Base-by-base conservation (phyloP, 1,284 basidiomycete species). In the Cystobasidium pallidum region DNA sequence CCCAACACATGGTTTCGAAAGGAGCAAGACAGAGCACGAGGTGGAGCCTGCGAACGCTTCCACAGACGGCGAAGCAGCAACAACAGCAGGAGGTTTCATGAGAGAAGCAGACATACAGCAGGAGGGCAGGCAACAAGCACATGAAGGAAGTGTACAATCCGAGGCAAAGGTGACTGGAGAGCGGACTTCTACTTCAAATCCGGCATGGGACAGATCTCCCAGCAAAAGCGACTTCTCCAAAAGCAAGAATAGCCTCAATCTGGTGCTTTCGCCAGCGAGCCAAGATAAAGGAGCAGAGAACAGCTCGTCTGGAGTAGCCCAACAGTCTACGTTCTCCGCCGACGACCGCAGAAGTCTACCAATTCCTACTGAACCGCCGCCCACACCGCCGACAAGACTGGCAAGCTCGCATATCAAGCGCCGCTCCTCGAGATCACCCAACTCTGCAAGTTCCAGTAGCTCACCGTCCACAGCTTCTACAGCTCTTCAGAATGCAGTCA, bases 31-130 rank as follows among this genome's bases (percentile, higher is more conserved):
- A 11, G 54, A 26, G n/a, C 39, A 21, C 6, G 58, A 6, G 26
- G 21, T 26, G 32, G n/a, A 57, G 36, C 17, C 17, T 39, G 32
- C 17, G 15, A 34, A 45, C 2, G 61, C 39, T 47, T n/a, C 28
- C 13, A 13, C 58, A 3, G 26, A 3, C 7, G 30, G n/a, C 26
- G 21, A 8, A 41, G 36, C 43, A 43, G 43, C 39, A 64, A 19
- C 62, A 64, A 26, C 61, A 10, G 58, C 62, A 2, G 66, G 66
- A 10, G 67, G 67, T 19, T 70, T 70, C 67, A 70, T 70, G 67
- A 70, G 58, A 32, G 58, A 59, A 62, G 57, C 26, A 28, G 67
- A 70, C 36, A 21, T 49, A n/a, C 26, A 61, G 32, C 45, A 36
- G 45, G 64, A 45, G 34, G 24, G 59, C 41, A 34, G 41, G 32